Evolutionary conservation across 257 asterid species (phyloP), one percentile per base, ranked within the genome.

Genomic region (Nyctanthes arbortristis): DNA sequence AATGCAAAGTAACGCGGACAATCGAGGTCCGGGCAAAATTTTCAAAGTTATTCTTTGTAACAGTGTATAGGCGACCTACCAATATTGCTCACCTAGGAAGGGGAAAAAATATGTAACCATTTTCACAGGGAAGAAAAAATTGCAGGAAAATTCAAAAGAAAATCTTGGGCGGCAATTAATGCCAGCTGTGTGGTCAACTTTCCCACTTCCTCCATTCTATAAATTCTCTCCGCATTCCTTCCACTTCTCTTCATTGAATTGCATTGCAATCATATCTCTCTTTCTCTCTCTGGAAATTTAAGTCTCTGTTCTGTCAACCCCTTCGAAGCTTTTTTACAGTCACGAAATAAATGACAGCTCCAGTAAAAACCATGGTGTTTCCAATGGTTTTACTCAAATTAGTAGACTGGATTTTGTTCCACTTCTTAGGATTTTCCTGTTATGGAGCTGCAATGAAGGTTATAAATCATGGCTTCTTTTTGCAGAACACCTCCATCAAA

Each of bases 131-230:
- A 68, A 57, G 30, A 18, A 43, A 0, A 36, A 14, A n/a, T n/a
- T n/a, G n/a, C n/a, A 31, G 16, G 40, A 37, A 28, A 22, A 14
- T 37, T 18, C 2, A 3, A 10, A 20, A 25, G 47, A 59, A 66
- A 71, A 18, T 10, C 37, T 76, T 70, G 77, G 80, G 82, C 73
- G 32, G 81, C 90, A 81, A 71, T 87, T 74, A 86, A 87, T 81
- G 81, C 82, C 70, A 78, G 58, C 87, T 63, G 82, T 77, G 81
- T 82, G 90, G 91, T 81, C 94, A 89, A 89, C 90, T 63, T 68
- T 75, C 72, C 67, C 66, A 68, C 30, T 14, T 58, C 12, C 58
- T 27, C 71, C 82, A 72, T 66, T 61, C 79, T 91, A 87, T 91
- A 89, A 84, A 91, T 87, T 68, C 80, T n/a, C 67, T 18, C 40